Evolutionary conservation across 2,329 filamentous ascomycete genomes (phyloP), one percentile per base, ranked within the genome.

Genomic region (Talaromyces sp.): DNA sequence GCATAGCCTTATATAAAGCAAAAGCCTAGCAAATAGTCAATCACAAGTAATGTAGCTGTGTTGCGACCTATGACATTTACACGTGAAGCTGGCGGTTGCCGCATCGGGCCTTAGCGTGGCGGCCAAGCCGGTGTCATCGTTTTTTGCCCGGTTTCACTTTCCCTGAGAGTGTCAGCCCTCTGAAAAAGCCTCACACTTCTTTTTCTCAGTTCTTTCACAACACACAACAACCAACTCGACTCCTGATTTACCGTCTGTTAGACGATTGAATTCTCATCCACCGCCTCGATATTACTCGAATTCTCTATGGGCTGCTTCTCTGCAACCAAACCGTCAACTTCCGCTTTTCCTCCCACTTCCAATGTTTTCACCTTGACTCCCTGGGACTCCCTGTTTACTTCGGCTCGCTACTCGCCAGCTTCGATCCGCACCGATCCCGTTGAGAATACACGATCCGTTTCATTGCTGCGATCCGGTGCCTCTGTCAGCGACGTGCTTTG

Each of bases 401-500:
- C 54, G n/a, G 25, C 19, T 58, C 10, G 43, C 40, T 27, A 31
- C 17, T 19, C 43, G 29, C 31, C 25, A 25, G 43, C 53, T 45
- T 31, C 64, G 36, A 22, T 22, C 51, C 25, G 58, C 45, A 29
- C 6, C 29, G 56, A 34, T 31, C 19, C 54, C 15, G 34, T 49
- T 34, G n/a, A 27, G 25, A 17, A 38, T 7, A 36, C 25, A 45
- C 60, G 19, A 31, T 65, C 67, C 53, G 49, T 65, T 36, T 66
- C 68, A 65, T 60, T 68, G 63, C 68, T 69, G 70, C 67, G 69
- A 62, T 67, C 68, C 61, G 70, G 72, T 53, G 64, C 66, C 64
- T 70, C 70, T 60, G 67, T 70, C 61, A 70, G 72, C 72, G 72
- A 75, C 69, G 75, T 79, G 75, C 71, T 76, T 71, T 82, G 81